These are phyloP conservation scores for Neofusicoccum sp. DNA, from an alignment of 2,329 filamentous ascomycete species.

Conservation along the genomic window DNA sequence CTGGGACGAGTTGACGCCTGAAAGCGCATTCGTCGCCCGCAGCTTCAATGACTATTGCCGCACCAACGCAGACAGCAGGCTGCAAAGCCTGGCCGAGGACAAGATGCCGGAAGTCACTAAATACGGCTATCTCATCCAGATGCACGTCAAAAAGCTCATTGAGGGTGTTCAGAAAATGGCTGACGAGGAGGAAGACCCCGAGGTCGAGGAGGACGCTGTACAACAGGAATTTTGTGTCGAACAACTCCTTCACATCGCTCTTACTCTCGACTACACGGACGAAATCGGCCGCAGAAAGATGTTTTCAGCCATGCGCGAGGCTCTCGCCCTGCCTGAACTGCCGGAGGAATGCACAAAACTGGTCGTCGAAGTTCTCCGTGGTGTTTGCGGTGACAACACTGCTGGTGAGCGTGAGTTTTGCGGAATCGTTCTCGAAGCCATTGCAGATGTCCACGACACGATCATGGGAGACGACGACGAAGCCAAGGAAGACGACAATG, in stretches of 20 bases:
- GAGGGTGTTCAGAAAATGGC: constrained; percentile 60
- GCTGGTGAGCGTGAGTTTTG: constrained; percentile 80
- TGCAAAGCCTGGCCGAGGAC: constrained; percentile 76
- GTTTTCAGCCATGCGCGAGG: constrained; percentile 85
- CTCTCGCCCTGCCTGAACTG: constrained; percentile 78
- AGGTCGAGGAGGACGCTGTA: constrained; percentile 69
- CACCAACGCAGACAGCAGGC: constrained; percentile 68
- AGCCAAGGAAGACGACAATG: constrained; percentile 50
- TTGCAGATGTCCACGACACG: constrained; percentile 94
- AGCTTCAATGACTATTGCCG: constrained; percentile 95
- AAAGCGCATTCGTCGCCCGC: constrained; percentile 84
- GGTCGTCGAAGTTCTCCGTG: constrained; percentile 74
- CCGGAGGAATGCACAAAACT: constrained; percentile 93
- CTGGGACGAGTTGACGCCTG: constrained; percentile 78
- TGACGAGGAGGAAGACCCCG: constrained; percentile 52
- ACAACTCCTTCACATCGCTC: constrained; percentile 86
- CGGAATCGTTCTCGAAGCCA: constrained; percentile 83
- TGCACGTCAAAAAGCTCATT: constrained; percentile 69
- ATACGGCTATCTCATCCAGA: constrained; percentile 81
- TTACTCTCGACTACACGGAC: constrained; percentile 94
- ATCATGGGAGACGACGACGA: constrained; percentile 70
- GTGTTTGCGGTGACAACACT: constrained; percentile 73
- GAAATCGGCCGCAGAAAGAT: constrained; percentile 94
- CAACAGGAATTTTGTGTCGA: constrained; percentile 96
- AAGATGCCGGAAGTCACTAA: constrained; percentile 94